A percentile compares a stretch with the other conserved stretches of the same genome.
phyloP scores from a whole-genome alignment of 2,329 filamentous ascomycete species.

The Pseudonectria foliicola region DNA sequence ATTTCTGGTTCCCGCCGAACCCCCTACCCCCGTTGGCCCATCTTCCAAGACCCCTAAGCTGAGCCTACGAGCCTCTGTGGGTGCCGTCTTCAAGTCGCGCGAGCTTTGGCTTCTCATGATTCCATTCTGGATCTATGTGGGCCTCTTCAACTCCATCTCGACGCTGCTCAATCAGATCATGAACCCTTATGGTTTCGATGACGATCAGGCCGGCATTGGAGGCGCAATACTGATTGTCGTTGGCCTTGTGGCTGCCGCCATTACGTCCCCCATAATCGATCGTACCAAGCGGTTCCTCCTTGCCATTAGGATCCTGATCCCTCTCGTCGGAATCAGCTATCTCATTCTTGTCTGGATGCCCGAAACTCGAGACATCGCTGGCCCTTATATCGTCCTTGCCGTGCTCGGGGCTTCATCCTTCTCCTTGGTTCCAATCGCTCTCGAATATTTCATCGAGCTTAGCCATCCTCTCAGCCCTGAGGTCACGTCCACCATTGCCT shows the following conservation, averaged over 20 bases:
- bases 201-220: conserved; percentile 81
- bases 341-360: conserved; percentile 75
- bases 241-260: conserved; percentile 69
- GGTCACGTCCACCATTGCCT: conserved; percentile 74
- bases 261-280: conserved; percentile 77
- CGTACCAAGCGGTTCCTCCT: conserved; percentile 71
- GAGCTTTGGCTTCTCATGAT: conserved; percentile 76
- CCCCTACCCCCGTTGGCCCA: conserved; percentile 70
- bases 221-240: conserved; percentile 86
- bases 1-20: conserved; percentile 69
- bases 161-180: conserved; percentile 87
- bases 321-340: conserved; percentile 66
- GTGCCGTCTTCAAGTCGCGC: conserved; percentile 47
- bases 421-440: conserved; percentile 69
- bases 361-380: conserved; percentile 50
- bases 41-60: conserved; percentile 56
- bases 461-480: conserved; percentile 83
- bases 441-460: conserved; percentile 83
- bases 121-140: conserved; percentile 80
- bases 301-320: conserved; percentile 66
- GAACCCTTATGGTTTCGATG: conserved; percentile 73
- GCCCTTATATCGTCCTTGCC: conserved; percentile 68
- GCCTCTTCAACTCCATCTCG: conserved; percentile 88
- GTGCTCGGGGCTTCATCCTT: conserved; percentile 76
- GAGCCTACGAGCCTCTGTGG: conserved; percentile 41